Conservation (phyloP, 768 basidiomycete species). For the Mycena sanguinolenta region DNA sequence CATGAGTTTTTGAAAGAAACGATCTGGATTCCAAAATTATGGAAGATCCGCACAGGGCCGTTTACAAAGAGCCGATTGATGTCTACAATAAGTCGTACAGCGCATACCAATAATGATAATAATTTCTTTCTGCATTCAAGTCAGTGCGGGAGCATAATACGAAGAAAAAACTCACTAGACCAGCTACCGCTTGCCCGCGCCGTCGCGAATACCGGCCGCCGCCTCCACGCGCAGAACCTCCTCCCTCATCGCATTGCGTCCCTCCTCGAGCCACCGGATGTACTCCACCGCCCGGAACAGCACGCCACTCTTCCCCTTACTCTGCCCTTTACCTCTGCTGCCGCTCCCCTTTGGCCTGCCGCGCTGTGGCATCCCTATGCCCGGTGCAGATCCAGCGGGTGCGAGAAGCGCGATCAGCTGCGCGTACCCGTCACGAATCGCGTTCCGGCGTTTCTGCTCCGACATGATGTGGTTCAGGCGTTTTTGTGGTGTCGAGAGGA, state of each 20-base stretch:
- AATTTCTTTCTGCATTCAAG: not conserved
- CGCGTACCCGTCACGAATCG: slow-evolving; percentile 91
- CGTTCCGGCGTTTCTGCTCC: slow-evolving; percentile 93
- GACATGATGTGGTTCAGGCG: slow-evolving; percentile 95
- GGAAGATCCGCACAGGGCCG: too few species aligned
- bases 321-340: slow-evolving; percentile 72
- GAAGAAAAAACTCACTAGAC: not conserved
- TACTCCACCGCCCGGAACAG: slow-evolving; percentile 90
- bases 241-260: slow-evolving; percentile 73
- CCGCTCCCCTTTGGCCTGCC: slow-evolving; percentile 87
- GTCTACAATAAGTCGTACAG: not conserved
- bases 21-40: too few species aligned
- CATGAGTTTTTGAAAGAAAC: too few species aligned
- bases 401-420: slow-evolving; percentile 87
- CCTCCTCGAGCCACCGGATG: slow-evolving; percentile 88
- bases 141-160: not conserved
- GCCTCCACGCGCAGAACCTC: slow-evolving; percentile 80
- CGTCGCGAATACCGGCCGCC: slow-evolving; percentile 66
- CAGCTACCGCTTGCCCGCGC: not conserved
- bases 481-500: slow-evolving; percentile 88
- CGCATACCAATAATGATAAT: not conserved
- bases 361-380: slow-evolving; percentile 80
- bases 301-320: slow-evolving; percentile 91
- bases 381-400: slow-evolving; percentile 77
- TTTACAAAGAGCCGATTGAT: too few species aligned